Base-by-base conservation (phyloP, 2,329 filamentous ascomycete genomes). In the Aspergillus tanneri region DNA sequence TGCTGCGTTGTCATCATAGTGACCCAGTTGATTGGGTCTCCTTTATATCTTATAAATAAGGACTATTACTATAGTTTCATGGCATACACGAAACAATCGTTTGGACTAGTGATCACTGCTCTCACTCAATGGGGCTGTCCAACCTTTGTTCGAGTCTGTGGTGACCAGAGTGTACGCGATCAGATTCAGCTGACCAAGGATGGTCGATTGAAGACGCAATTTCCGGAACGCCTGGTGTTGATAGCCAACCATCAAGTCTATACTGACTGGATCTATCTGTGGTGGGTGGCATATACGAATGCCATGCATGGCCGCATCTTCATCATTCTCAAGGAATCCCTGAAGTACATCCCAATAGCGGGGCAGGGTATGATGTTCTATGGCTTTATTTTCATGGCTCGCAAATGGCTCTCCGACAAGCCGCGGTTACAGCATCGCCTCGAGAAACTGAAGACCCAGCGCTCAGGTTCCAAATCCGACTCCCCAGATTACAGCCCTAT, bases 191-290 rank as follows among this genome's bases (percentile, higher is more conserved):
- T 81, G 46, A 77, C 75, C 45, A 71, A 75, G 38, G 79, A 83
- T 57, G 83, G 83, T 7, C 74, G 76, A 46, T 64, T 86, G 36
- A 73, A 78, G 54, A 82, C 80, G 49, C 72, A 76, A 24, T 85
- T 86, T 52, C 78, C 81, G 2, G 77, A 85, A 53, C 74, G 83
- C 12, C 67, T 85, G 49, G 77, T 85, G 7, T 62, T 85, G 60
- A 81, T 85, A 64, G 77, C 82, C 5, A 86, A 86, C 49, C 83
- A 86, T 57, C 81, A 85, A 60, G 75, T 86, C 2, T 86, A 86
- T 62, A 85, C 82, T n/a, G 83, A 86, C 58, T 86, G 83, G 83
- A 69, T 85, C 11, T 85, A 85, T 61, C 72, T 86, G 2, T 86
- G 83, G 83, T 86, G 82, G 82, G 76, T 83, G 37, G 78, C 81